These are phyloP conservation scores for Nicotiana noctiflora DNA, from an alignment of 257 asterid genomes.

Conservation along the genomic window DNA sequence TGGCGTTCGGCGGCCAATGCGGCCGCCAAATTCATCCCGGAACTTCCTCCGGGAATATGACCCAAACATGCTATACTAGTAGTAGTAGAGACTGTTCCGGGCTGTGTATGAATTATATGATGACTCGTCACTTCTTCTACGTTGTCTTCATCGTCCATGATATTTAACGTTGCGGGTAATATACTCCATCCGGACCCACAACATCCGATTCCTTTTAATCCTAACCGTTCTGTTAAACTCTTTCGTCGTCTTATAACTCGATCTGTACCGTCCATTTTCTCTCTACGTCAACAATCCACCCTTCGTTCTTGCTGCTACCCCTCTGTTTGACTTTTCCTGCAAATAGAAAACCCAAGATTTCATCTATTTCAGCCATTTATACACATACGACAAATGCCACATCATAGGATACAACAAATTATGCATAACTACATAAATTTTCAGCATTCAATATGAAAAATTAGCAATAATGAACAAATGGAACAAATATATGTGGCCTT, in stretches of 20 bases:
- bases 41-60: slow-evolving; percentile 18
- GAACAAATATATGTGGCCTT: neutral
- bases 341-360: slow-evolving; percentile 39
- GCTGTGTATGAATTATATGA: neutral
- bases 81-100: slow-evolving; percentile 9
- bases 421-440: neutral
- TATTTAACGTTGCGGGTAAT: slow-evolving; percentile 33
- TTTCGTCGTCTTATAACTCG: slow-evolving; percentile 42
- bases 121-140: neutral
- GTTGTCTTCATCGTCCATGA: slow-evolving; percentile 26
- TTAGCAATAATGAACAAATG: neutral
- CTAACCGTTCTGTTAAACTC: slow-evolving; percentile 59
- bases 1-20: slow-evolving; percentile 81
- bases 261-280: slow-evolving; percentile 54
- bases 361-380: slow-evolving; percentile 27
- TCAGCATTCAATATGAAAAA: neutral
- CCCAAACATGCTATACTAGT: slow-evolving; percentile 23
- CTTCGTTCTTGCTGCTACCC: slow-evolving; percentile 32
- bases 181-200: slow-evolving; percentile 61
- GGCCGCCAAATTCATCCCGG: slow-evolving; percentile 72
- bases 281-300: slow-evolving; percentile 25
- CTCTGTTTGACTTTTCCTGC: slow-evolving; percentile 36
- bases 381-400: neutral
- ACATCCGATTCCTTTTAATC: slow-evolving; percentile 54
- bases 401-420: neutral